These are phyloP conservation scores for Bigelowiella natans DNA, from an alignment of 78 protist species.

Conservation along the genomic window DNA sequence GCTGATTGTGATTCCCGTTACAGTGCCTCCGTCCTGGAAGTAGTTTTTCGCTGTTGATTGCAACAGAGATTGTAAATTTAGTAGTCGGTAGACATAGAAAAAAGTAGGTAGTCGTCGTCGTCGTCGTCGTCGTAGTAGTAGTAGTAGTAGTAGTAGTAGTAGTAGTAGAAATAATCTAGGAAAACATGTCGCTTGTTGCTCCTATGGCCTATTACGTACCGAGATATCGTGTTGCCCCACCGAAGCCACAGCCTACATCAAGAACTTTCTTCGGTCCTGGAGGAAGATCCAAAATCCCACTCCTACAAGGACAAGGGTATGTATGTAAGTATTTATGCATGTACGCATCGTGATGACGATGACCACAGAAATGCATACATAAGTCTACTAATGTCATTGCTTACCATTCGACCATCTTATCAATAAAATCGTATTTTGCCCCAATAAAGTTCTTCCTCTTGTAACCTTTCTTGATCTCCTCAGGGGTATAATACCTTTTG, in stretches of 20 bases:
- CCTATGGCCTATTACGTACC: no score
- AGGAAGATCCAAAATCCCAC: background rate
- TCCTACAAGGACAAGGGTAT: background rate
- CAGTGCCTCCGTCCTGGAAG: background rate
- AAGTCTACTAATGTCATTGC: background rate
- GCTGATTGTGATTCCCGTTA: slow-evolving; percentile 28
- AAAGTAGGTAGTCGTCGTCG: no score
- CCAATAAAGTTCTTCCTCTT: slow-evolving; percentile 6
- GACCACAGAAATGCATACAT: background rate
- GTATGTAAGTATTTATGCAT: background rate
- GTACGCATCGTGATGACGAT: background rate
- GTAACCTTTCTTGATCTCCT: background rate
- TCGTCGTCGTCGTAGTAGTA: no score
- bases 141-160: no score
- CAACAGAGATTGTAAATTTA: no score
- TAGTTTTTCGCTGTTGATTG: background rate
- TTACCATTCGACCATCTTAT: slow-evolving; percentile 1
- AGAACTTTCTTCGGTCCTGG: slow-evolving; percentile 4
- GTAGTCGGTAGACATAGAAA: no score
- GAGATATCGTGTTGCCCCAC: slow-evolving; percentile 24
- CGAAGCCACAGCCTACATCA: slow-evolving; percentile 39
- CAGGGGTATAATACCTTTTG: background rate
- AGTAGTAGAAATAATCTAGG: no score
- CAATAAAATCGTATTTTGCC: slow-evolving; percentile 28
- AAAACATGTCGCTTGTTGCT: no score